phyloP scores from a whole-genome alignment of 2,329 filamentous ascomycete species.

The Exophiala mesophila region DNA sequence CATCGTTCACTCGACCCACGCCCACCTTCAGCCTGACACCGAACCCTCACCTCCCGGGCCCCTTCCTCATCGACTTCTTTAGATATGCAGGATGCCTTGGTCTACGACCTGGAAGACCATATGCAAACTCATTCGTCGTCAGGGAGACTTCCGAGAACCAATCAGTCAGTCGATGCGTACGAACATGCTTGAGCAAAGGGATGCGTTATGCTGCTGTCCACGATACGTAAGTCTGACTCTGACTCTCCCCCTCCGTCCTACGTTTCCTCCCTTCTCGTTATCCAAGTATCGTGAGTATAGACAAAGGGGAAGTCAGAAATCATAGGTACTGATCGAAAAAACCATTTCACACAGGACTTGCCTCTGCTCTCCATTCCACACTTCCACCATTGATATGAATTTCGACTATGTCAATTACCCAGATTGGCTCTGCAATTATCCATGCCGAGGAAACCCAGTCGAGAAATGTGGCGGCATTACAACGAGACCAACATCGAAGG shows the following conservation, averaged over 20 bases:
- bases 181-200: conserved; percentile 6
- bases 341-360: conserved; percentile 12
- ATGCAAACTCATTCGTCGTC: conserved; percentile 13
- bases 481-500: neutral
- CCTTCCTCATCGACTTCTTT: conserved; percentile 14
- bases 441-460: conserved; percentile 17
- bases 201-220: conserved; percentile 9
- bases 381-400: conserved; percentile 1
- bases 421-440: conserved; percentile 16
- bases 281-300: too few species aligned
- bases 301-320: too few species aligned
- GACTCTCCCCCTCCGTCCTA: neutral
- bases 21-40: neutral
- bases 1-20: too few species aligned
- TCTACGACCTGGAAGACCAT: conserved; percentile 8
- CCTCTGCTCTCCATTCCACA: conserved; percentile 13
- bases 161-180: conserved; percentile 17
- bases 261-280: too few species aligned
- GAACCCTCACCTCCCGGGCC: conserved; percentile 3
- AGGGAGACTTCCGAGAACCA: conserved; percentile 14
- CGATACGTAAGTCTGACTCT: conserved; percentile 12
- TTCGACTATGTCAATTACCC: conserved; percentile 19
- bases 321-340: neutral
- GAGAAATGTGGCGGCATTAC: conserved; percentile 20
- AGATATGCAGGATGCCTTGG: conserved; percentile 20